Conservation (phyloP, 116 monocot genomes). For the Trichopus zeylanicus region DNA sequence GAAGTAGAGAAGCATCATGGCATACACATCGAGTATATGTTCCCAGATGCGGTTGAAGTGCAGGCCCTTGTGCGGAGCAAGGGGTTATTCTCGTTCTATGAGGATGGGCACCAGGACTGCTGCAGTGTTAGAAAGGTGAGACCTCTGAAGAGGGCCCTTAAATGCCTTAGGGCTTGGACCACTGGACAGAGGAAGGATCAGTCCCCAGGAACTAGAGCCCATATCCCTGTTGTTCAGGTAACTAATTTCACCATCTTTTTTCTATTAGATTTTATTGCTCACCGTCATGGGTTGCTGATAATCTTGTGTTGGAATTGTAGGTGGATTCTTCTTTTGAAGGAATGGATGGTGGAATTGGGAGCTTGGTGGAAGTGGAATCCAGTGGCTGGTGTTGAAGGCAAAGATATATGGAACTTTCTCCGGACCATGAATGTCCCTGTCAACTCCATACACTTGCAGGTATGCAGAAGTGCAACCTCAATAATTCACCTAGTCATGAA, state of each 20-base stretch:
- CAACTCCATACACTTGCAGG: slow-evolving; percentile 77
- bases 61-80: slow-evolving; percentile 81
- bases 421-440: slow-evolving; percentile 89
- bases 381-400: slow-evolving; percentile 70
- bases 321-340: slow-evolving; percentile 92
- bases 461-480: slow-evolving; percentile 4
- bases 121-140: slow-evolving; percentile 88
- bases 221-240: slow-evolving; percentile 82
- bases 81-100: slow-evolving; percentile 96
- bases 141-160: slow-evolving; percentile 68
- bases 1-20: slow-evolving; percentile 77
- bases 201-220: slow-evolving; percentile 75
- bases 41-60: slow-evolving; percentile 86
- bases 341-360: slow-evolving; percentile 70
- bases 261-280: background rate
- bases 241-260: background rate
- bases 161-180: slow-evolving; percentile 87
- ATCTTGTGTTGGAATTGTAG: slow-evolving; percentile 17
- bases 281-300: background rate
- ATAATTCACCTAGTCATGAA: background rate
- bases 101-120: slow-evolving; percentile 97
- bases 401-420: slow-evolving; percentile 82
- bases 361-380: slow-evolving; percentile 96
- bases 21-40: slow-evolving; percentile 93
- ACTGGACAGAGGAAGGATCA: slow-evolving; percentile 96